These are phyloP conservation scores for Diaporthe velutina DNA, from an alignment of 2,329 filamentous ascomycete genomes.

Conservation along the genomic window DNA sequence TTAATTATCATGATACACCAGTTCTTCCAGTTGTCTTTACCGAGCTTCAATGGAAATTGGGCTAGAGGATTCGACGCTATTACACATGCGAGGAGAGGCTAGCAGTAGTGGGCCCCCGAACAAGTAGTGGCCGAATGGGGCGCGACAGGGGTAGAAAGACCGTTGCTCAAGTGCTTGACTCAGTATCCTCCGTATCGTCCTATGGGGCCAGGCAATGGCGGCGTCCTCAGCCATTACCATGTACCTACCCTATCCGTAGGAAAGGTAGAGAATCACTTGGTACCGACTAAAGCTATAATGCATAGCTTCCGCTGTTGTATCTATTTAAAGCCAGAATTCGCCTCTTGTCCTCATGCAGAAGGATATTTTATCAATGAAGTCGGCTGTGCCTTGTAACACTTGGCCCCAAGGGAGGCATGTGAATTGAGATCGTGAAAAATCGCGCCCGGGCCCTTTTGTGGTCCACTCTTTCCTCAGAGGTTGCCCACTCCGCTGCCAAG, in stretches of 20 bases:
- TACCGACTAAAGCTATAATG: background rate
- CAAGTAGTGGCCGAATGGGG: background rate
- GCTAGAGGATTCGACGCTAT: background rate
- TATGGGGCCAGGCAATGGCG: background rate
- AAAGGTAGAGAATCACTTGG: background rate
- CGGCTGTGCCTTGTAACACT: background rate
- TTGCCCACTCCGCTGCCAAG: slow-evolving; percentile 19
- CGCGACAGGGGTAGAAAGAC: background rate
- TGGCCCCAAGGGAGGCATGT: background rate
- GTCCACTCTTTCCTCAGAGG: background rate
- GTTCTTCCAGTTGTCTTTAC: background rate
- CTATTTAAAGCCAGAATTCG: background rate
- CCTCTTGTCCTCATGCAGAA: background rate
- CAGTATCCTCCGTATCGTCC: background rate
- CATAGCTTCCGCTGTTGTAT: background rate
- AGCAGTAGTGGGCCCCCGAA: background rate
- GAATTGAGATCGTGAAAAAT: background rate
- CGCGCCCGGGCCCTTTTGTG: background rate
- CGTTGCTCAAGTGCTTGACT: slow-evolving; percentile 20
- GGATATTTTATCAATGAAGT: background rate
- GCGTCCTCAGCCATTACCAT: background rate
- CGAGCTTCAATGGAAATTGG: background rate
- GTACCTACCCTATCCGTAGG: background rate
- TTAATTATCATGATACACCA: background rate
- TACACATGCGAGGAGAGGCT: background rate